These are phyloP conservation scores for Prunus mongolica DNA, from an alignment of 306 rosid genomes.

Conservation along the genomic window DNA sequence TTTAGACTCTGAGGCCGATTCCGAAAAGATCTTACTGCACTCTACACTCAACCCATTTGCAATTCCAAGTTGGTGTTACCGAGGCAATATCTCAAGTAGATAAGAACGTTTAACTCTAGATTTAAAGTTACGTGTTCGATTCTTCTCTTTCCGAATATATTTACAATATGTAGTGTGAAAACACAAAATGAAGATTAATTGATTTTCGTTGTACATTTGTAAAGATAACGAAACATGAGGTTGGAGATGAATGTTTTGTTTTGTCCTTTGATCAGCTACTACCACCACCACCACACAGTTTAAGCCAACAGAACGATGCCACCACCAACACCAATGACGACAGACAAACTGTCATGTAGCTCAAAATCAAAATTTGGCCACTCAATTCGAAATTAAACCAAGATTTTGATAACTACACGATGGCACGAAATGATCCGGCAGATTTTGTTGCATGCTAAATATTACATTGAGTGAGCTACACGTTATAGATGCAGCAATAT, in stretches of 20 bases:
- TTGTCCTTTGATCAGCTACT: background rate
- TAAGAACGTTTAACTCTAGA: too few species aligned
- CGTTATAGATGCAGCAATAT: background rate
- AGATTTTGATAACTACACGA: conserved; percentile 4
- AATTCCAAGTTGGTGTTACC: too few species aligned
- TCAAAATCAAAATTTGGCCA: background rate
- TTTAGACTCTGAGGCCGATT: too few species aligned
- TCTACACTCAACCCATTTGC: too few species aligned
- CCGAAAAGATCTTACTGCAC: too few species aligned
- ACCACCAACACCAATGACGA: background rate
- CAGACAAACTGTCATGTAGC: background rate
- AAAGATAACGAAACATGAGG: conserved; percentile 19
- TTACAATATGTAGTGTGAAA: too few species aligned
- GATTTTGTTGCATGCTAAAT: background rate
- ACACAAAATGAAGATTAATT: too few species aligned
- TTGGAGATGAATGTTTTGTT: background rate
- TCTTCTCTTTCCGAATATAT: too few species aligned
- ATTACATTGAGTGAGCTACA: background rate
- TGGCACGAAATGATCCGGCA: background rate
- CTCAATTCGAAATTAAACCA: background rate
- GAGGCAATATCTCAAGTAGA: too few species aligned
- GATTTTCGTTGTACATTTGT: background rate
- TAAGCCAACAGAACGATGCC: background rate
- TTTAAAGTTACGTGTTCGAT: too few species aligned
- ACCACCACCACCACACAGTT: background rate